Evolutionary conservation across 257 asterid species (phyloP).

Genomic region (Solanum infundibuliforme): DNA sequence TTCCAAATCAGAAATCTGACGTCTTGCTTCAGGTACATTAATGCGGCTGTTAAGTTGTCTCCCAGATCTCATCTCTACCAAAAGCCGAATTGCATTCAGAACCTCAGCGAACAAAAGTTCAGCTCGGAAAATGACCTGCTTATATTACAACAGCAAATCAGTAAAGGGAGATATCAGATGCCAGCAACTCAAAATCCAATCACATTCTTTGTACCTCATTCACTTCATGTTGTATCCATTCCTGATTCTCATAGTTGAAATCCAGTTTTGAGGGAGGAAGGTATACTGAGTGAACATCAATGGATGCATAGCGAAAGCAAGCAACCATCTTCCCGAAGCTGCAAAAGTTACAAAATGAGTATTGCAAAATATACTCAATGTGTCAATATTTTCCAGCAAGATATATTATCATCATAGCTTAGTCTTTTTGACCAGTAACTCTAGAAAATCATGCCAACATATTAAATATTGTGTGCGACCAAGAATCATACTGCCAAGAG

Average conservation of each 20-base stretch:
- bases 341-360: constrained; percentile 10
- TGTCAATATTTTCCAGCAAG: neutral
- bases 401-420: neutral
- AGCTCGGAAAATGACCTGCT: constrained; percentile 67
- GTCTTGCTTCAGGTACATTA: constrained; percentile 39
- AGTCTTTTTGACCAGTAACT: neutral
- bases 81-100: constrained; percentile 41
- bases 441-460: neutral
- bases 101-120: constrained; percentile 85
- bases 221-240: constrained; percentile 70
- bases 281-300: constrained; percentile 85
- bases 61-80: constrained; percentile 37
- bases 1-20: constrained; percentile 51
- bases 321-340: constrained; percentile 97
- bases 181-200: neutral
- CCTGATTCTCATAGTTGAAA: constrained; percentile 73
- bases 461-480: neutral
- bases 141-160: constrained; percentile 7
- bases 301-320: constrained; percentile 97
- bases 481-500: constrained; percentile 2
- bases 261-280: constrained; percentile 87
- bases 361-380: neutral
- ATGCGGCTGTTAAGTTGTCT: constrained; percentile 11
- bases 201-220: constrained; percentile 42
- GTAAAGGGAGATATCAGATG: neutral